A percentile compares a stretch with the other conserved stretches of the same genome.
phyloP scores from a whole-genome alignment of 495 filamentous ascomycete genomes.

The Margaritispora aquatica region DNA sequence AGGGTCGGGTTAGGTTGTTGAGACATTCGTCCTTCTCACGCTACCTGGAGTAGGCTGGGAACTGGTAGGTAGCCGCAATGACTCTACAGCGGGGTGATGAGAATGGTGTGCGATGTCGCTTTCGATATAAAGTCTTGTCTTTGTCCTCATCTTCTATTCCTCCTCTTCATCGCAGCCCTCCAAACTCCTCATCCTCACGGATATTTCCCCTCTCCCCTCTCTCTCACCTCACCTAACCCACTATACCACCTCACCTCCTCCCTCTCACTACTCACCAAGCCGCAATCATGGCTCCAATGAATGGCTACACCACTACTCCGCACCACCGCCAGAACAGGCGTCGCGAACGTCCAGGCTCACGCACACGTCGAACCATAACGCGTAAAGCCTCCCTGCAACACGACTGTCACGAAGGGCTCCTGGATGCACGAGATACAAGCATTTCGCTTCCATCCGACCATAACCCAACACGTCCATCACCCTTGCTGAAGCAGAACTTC shows the following conservation, averaged over 20 bases:
- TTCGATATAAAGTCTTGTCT: constrained; percentile 7
- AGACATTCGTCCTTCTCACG: no score
- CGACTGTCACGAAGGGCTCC: constrained; percentile 16
- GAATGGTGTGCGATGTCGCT: background rate
- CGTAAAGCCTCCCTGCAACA: constrained; percentile 14
- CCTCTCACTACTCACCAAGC: background rate
- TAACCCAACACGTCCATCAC: constrained; percentile 18
- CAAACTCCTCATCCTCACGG: constrained; percentile 8
- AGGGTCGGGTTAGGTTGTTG: no score
- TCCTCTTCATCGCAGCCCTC: constrained; percentile 20
- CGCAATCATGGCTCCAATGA: constrained; percentile 9
- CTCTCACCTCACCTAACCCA: background rate
- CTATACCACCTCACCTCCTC: background rate
- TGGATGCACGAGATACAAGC: constrained; percentile 12
- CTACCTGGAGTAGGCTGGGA: no score
- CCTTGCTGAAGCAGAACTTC: constrained; percentile 22
- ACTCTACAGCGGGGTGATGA: constrained; percentile 4
- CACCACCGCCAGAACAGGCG: constrained; percentile 24
- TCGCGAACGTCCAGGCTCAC: constrained; percentile 23
- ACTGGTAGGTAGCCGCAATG: constrained; percentile 1
- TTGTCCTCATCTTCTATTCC: background rate
- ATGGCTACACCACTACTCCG: constrained; percentile 12
- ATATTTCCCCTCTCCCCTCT: background rate
- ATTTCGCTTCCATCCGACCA: constrained; percentile 21
- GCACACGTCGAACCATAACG: constrained; percentile 20